Percentiles rank a stretch among this genome's conserved stretches.
Conservation (phyloP, 1,284 basidiomycete genomes). For the Mycosarcoma mackinlayi region DNA sequence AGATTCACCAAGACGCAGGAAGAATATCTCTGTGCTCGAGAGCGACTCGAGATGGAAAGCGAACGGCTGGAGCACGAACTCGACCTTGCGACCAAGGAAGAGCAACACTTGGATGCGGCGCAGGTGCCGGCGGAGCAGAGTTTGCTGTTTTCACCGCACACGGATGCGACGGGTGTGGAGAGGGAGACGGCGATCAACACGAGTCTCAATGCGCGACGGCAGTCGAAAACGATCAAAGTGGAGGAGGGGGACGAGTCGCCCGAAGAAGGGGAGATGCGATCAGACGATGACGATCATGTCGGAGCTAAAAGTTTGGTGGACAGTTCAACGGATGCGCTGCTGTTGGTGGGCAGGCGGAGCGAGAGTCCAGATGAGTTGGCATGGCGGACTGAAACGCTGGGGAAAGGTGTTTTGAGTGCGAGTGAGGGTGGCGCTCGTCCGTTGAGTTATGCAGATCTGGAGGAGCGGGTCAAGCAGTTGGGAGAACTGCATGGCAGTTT, state of each 20-base stretch:
- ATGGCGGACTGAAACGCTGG: too few species aligned
- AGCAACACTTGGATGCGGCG: conserved; percentile 6
- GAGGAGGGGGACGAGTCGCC: conserved; percentile 36
- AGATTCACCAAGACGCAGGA: conserved; percentile 42
- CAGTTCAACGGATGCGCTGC: conserved; percentile 1
- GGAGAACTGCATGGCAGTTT: conserved; percentile 42
- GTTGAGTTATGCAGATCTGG: conserved; percentile 35
- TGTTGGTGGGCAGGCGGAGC: conserved; percentile 16
- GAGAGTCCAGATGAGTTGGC: conserved; percentile 33
- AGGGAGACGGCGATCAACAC: conserved; percentile 30
- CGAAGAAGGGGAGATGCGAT: conserved; percentile 49
- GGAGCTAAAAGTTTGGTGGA: not conserved
- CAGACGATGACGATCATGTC: not conserved
- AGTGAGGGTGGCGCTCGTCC: conserved; percentile 12
- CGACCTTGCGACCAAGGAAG: conserved; percentile 23
- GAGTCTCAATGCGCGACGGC: conserved; percentile 14
- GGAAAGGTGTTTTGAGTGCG: too few species aligned
- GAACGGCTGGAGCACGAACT: conserved; percentile 32
- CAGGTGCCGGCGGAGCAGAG: conserved; percentile 15
- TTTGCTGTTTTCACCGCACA: conserved; percentile 34
- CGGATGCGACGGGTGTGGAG: conserved; percentile 16
- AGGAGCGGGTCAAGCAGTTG: conserved; percentile 19
- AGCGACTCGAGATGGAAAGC: conserved; percentile 31
- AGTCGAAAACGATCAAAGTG: not conserved
- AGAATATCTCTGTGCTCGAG: conserved; percentile 26